phyloP scores from a whole-genome alignment of 148 eudicot species.

The Beta vulgaris region DNA sequence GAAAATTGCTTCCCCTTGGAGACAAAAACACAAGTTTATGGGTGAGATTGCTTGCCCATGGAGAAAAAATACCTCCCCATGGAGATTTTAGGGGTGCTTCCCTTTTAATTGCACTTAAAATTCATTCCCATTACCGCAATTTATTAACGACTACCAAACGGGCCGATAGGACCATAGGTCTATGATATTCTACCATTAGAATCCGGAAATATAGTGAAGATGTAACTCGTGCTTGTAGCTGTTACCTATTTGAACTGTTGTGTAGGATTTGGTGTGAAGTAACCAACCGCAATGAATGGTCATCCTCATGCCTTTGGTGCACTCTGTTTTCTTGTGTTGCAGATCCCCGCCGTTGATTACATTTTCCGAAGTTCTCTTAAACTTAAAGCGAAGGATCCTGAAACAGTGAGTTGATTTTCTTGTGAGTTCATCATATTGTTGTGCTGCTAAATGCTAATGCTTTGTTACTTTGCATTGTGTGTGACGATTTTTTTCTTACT shows the following conservation, averaged over 20 bases:
- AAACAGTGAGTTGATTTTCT: slow-evolving; percentile 49
- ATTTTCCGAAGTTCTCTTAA: slow-evolving; percentile 78
- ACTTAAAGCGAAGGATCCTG: slow-evolving; percentile 82
- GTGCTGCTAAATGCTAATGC: neutral
- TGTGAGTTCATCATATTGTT: neutral
- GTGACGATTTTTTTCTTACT: too few relatives aligned
- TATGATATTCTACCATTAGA: neutral
- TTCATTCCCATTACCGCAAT: too few relatives aligned
- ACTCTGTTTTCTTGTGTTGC: slow-evolving; percentile 18
- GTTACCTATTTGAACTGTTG: neutral
- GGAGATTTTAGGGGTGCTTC: too few relatives aligned
- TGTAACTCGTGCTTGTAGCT: neutral
- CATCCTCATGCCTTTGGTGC: slow-evolving; percentile 8
- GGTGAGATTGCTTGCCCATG: too few relatives aligned
- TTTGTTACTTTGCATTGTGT: neutral
- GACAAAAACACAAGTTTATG: too few relatives aligned
- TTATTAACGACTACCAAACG: too few relatives aligned
- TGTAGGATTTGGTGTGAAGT: neutral
- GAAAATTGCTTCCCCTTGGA: too few relatives aligned
- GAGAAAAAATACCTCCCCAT: too few relatives aligned
- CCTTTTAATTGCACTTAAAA: too few relatives aligned
- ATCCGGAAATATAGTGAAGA: neutral
- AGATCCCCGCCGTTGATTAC: slow-evolving; percentile 69
- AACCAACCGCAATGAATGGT: neutral
- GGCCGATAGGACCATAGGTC: too few relatives aligned